phyloP scores from a whole-genome alignment of 176 grass and related monocot species.

The Carex scoparia region DNA sequence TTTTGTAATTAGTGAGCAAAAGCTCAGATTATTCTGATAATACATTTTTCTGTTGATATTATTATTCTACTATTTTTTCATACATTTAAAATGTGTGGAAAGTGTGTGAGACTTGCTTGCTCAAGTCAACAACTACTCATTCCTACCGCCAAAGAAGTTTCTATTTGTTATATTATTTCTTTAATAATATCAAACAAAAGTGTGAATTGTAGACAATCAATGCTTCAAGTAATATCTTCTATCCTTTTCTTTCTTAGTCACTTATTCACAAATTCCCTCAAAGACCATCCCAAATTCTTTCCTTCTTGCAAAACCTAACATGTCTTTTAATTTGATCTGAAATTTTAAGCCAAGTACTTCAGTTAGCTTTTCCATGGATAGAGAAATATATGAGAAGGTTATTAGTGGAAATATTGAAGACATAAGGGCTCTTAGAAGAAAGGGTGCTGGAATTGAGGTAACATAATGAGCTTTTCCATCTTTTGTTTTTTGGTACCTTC shows the following conservation, averaged over 20 bases:
- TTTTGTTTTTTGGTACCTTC: neutral
- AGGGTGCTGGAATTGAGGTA: constrained; percentile 69
- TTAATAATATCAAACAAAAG: neutral
- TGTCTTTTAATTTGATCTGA: neutral
- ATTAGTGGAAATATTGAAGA: constrained; percentile 64
- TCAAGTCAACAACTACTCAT: constrained; percentile 10
- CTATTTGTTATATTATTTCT: neutral
- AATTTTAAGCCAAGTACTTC: neutral
- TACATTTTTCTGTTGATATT: neutral
- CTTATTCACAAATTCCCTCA: neutral
- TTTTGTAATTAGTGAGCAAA: neutral
- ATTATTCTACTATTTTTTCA: neutral
- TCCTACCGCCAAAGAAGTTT: constrained; percentile 1
- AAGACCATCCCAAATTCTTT: neutral
- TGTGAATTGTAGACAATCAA: neutral
- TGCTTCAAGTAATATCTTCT: neutral
- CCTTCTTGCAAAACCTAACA: neutral
- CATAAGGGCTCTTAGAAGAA: constrained; percentile 48
- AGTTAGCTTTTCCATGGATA: constrained; percentile 18
- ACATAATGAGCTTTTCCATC: neutral
- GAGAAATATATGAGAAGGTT: constrained; percentile 70
- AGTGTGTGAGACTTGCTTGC: neutral
- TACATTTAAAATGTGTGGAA: neutral
- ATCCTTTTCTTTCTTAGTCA: neutral
- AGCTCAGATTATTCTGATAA: neutral